Percentiles rank a stretch among this genome's conserved stretches.
phyloP scores from a whole-genome alignment of 352 stramenopile species.

The Thraustochytrium sp. region DNA sequence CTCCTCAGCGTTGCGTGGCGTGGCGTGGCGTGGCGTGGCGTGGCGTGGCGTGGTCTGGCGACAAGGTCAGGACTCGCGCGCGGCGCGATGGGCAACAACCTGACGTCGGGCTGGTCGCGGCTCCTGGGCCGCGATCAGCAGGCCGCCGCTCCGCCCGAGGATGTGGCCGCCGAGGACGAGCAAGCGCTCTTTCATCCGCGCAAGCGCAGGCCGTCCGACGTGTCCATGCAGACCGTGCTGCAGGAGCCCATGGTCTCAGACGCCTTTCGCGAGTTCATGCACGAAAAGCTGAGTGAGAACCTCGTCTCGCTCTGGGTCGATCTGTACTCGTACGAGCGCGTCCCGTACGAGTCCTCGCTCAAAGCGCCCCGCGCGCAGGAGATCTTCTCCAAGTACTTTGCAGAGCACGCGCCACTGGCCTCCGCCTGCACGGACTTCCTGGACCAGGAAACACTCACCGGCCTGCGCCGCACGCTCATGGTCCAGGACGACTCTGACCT shows the following conservation, averaged over 20 bases:
- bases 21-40: too few species aligned
- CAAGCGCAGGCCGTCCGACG: constrained; percentile 15
- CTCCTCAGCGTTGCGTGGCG: too few species aligned
- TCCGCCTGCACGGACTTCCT: constrained; percentile 4
- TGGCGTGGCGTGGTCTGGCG: too few species aligned
- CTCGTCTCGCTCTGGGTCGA: constrained; percentile 27
- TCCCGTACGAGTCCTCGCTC: background rate
- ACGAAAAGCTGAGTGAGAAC: constrained; percentile 13
- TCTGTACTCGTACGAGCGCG: constrained; percentile 19
- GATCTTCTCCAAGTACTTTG: constrained; percentile 40
- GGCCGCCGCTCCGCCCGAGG: too few species aligned
- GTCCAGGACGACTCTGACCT: background rate
- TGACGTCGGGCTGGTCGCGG: too few species aligned
- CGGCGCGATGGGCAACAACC: background rate
- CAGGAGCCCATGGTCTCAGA: constrained; percentile 19
- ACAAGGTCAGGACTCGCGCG: background rate
- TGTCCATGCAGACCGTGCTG: constrained; percentile 23
- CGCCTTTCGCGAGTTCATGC: constrained; percentile 35
- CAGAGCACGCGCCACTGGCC: background rate
- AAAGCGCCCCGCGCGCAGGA: background rate
- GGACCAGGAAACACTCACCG: background rate
- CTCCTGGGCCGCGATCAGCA: too few species aligned
- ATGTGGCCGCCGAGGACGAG: background rate
- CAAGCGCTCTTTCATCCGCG: constrained; percentile 19
- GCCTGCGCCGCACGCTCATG: background rate